phyloP scores from a whole-genome alignment of 345 rosid genomes.

The Erucastrum elatum region DNA sequence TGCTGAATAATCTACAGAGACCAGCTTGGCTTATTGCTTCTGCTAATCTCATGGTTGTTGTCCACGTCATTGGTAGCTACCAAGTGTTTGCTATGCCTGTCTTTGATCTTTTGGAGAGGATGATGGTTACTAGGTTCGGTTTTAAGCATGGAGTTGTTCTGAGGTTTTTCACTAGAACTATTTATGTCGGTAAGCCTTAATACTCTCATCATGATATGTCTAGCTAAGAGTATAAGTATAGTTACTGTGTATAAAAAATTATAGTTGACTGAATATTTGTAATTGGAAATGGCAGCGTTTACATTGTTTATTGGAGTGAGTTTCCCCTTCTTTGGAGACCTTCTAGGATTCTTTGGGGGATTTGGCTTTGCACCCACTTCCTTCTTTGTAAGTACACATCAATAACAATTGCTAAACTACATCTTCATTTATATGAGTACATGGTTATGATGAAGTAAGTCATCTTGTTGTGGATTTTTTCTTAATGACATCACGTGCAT shows the following conservation, averaged over 20 bases:
- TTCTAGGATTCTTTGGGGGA: constrained; percentile 96
- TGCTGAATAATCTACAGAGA: constrained; percentile 57
- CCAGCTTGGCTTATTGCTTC: constrained; percentile 91
- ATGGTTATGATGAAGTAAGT: not conserved
- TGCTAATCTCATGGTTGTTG: constrained; percentile 89
- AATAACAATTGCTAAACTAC: not conserved
- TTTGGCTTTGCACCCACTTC: constrained; percentile 96
- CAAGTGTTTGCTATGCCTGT: constrained; percentile 99
- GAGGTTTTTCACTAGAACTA: constrained; percentile 66
- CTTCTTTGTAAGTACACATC: constrained; percentile 62
- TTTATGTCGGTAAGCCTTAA: constrained; percentile 71
- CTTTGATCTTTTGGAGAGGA: constrained; percentile 68
- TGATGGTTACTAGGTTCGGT: constrained; percentile 52
- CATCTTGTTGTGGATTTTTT: constrained; percentile 1
- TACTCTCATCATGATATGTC: not conserved
- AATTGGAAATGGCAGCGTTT: constrained; percentile 56
- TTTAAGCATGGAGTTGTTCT: constrained; percentile 62
- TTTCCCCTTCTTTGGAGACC: constrained; percentile 95
- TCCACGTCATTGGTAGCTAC: constrained; percentile 94
- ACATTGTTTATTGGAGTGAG: constrained; percentile 79
- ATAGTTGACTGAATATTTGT: not conserved
- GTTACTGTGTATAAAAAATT: no score
- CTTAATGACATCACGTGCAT: constrained; percentile 4
- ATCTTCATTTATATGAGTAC: not conserved
- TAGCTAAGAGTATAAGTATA: not conserved